These are phyloP conservation scores for Spiromastix sp. DNA, from an alignment of 2,329 filamentous ascomycete species.

Conservation along the genomic window DNA sequence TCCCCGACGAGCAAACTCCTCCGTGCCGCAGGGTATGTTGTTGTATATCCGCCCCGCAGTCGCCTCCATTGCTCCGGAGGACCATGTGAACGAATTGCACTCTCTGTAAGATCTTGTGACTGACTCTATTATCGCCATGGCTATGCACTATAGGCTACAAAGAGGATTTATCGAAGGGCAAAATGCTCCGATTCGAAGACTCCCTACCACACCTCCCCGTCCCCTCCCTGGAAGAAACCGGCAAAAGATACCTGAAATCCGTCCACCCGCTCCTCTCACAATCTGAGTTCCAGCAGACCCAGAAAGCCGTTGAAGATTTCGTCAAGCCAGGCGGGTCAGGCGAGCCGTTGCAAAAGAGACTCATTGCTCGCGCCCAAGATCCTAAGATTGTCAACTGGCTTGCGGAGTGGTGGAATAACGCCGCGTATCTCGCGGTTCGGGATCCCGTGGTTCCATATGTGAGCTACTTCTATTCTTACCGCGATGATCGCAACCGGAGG, in stretches of 20 bases:
- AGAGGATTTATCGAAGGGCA: constrained; percentile 52
- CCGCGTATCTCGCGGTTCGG: constrained; percentile 83
- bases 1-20: constrained; percentile 25
- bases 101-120: constrained; percentile 7
- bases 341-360: constrained; percentile 74
- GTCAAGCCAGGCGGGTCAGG: constrained; percentile 77
- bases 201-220: constrained; percentile 54
- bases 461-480: constrained; percentile 98
- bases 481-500: constrained; percentile 78
- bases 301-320: constrained; percentile 80
- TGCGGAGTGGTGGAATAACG: constrained; percentile 96
- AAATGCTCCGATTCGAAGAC: constrained; percentile 57
- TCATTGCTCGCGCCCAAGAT: constrained; percentile 68
- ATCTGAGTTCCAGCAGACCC: constrained; percentile 50
- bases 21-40: constrained; percentile 35
- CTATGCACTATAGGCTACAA: constrained; percentile 43
- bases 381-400: constrained; percentile 87
- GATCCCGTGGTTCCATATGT: constrained; percentile 97
- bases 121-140: neutral
- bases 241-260: constrained; percentile 55
- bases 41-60: neutral
- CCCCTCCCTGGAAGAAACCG: constrained; percentile 54
- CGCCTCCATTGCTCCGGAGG: neutral
- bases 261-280: constrained; percentile 52
- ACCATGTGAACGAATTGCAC: constrained; percentile 1